Conservation (phyloP, 2,329 filamentous ascomycete species). For the Beauveria caledonica region DNA sequence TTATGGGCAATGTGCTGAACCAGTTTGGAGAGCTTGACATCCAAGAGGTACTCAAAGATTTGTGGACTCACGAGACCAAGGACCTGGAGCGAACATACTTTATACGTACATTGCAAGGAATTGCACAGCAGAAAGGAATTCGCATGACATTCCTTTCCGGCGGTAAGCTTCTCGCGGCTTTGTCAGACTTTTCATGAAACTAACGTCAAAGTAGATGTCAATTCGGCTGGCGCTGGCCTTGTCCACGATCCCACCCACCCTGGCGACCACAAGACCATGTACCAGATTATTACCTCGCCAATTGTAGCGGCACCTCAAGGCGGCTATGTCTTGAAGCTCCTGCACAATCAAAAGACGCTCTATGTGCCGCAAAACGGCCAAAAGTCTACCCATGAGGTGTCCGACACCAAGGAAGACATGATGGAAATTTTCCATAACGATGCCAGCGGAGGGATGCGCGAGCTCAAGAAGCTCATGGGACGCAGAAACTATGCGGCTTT, state of each 20-base stretch:
- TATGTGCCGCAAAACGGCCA: constrained; percentile 88
- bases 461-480: constrained; percentile 88
- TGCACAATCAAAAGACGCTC: constrained; percentile 90
- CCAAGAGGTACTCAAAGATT: constrained; percentile 86
- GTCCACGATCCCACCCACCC: constrained; percentile 91
- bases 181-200: neutral
- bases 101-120: constrained; percentile 90
- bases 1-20: constrained; percentile 93
- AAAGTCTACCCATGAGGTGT: constrained; percentile 61
- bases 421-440: constrained; percentile 99
- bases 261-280: constrained; percentile 97
- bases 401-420: constrained; percentile 99
- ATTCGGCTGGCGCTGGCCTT: constrained; percentile 82
- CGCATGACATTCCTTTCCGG: constrained; percentile 96
- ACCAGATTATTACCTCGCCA: constrained; percentile 88
- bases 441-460: constrained; percentile 71
- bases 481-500: constrained; percentile 87
- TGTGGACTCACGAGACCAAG: constrained; percentile 98
- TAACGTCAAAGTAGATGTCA: constrained; percentile 52
- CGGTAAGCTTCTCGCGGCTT: constrained; percentile 37
- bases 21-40: constrained; percentile 95
- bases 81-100: constrained; percentile 95
- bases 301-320: constrained; percentile 85
- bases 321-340: constrained; percentile 80
- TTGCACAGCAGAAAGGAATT: constrained; percentile 88